phyloP scores from a whole-genome alignment of 306 rosid genomes.

The Oemleria cerasiformis region DNA sequence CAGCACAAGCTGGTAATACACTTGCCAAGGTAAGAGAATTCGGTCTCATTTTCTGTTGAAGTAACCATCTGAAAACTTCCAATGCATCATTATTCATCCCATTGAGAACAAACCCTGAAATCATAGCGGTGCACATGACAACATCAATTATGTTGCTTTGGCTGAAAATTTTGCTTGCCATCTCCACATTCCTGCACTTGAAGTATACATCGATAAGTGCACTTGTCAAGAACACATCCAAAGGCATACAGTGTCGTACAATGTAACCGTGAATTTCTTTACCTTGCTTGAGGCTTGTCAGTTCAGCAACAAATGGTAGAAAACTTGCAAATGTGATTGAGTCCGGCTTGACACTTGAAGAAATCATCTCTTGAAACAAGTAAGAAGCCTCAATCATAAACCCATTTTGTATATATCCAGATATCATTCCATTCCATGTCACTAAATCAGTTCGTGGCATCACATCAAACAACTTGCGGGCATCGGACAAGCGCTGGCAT shows the following conservation, averaged over 20 bases:
- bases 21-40: slow-evolving; percentile 64
- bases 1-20: slow-evolving; percentile 73
- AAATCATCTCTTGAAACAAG: slow-evolving; percentile 19
- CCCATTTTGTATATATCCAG: slow-evolving; percentile 24
- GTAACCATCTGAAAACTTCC: slow-evolving; percentile 54
- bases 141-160: slow-evolving; percentile 35
- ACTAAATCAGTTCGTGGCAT: slow-evolving; percentile 25
- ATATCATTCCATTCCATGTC: slow-evolving; percentile 34
- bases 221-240: slow-evolving; percentile 24
- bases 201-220: slow-evolving; percentile 24
- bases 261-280: slow-evolving; percentile 29
- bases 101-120: slow-evolving; percentile 67
- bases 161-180: slow-evolving; percentile 12
- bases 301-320: slow-evolving; percentile 23
- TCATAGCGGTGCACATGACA: slow-evolving; percentile 66
- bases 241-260: slow-evolving; percentile 9
- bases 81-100: slow-evolving; percentile 58
- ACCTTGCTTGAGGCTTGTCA: slow-evolving; percentile 4
- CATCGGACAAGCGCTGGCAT: slow-evolving; percentile 15
- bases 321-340: slow-evolving; percentile 24
- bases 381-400: slow-evolving; percentile 24
- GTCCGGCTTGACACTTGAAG: slow-evolving; percentile 19
- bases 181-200: slow-evolving; percentile 19
- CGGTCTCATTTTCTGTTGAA: slow-evolving; percentile 53
- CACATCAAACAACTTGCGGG: slow-evolving; percentile 19